Evolutionary conservation across 2,329 filamentous ascomycete genomes (phyloP).

Genomic region (Botryotinia calthae): DNA sequence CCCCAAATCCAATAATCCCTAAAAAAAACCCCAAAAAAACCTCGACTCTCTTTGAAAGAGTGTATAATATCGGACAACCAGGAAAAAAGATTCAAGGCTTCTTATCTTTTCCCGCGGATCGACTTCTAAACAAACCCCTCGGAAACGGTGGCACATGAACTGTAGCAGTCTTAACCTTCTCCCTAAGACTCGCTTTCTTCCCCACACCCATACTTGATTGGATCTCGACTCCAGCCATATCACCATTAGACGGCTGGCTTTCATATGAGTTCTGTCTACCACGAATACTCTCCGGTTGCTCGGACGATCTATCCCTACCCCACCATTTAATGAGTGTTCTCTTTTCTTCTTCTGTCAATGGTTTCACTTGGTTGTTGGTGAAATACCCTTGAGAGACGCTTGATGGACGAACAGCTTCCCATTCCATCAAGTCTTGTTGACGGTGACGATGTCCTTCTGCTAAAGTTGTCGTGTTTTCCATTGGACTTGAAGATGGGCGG

Average conservation of each 20-base stretch:
- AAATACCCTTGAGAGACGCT: conserved; percentile 17
- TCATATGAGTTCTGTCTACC: conserved; percentile 15
- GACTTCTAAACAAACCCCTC: conserved; percentile 17
- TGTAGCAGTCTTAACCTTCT: conserved; percentile 17
- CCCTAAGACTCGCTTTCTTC: conserved; percentile 10
- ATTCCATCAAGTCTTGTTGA: conserved; percentile 17
- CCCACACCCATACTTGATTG: background rate
- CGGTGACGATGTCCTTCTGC: background rate
- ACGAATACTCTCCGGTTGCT: conserved; percentile 15
- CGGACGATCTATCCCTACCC: conserved; percentile 20
- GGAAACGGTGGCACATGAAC: conserved; percentile 19
- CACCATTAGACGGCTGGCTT: conserved; percentile 3
- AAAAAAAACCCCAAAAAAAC: background rate
- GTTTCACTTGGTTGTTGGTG: conserved; percentile 8
- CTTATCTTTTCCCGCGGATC: conserved; percentile 18
- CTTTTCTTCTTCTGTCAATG: conserved; percentile 18
- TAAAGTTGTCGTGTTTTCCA: conserved; percentile 16
- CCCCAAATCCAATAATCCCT: background rate
- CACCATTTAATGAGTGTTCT: conserved; percentile 20
- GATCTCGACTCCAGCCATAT: background rate
- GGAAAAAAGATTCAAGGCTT: background rate
- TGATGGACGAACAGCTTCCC: conserved; percentile 16
- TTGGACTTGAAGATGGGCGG: conserved; percentile 18
- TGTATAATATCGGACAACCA: background rate
- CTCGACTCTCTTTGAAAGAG: background rate